Evolutionary conservation across 345 rosid species (phyloP).

Genomic region (Stellera chamaejasme): DNA sequence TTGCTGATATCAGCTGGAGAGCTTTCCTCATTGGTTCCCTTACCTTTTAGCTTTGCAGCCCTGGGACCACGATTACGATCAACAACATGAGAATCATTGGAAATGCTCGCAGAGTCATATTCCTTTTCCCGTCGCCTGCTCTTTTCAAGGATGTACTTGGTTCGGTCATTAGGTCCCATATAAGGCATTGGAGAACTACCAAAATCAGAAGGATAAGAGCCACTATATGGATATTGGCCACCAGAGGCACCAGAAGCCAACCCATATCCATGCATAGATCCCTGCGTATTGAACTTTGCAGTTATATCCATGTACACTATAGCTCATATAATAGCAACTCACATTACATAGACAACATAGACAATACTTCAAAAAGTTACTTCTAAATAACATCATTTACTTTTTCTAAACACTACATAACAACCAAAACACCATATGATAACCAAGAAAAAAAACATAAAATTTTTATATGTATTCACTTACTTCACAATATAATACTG

Average conservation of each 20-base stretch:
- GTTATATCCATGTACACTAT: background rate
- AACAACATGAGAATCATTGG: slow-evolving; percentile 39
- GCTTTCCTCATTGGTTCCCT: slow-evolving; percentile 23
- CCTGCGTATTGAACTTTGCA: slow-evolving; percentile 27
- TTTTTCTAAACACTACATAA: background rate
- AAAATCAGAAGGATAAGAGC: slow-evolving; percentile 34
- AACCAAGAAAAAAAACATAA: no score
- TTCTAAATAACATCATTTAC: background rate
- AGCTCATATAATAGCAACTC: slow-evolving; percentile 2
- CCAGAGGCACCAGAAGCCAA: slow-evolving; percentile 33
- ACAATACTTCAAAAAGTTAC: background rate
- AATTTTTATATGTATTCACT: no score
- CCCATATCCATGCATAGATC: slow-evolving; percentile 36
- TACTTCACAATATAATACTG: no score
- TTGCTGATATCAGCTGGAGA: slow-evolving; percentile 26
- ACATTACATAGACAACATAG: no score
- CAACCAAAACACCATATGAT: no score
- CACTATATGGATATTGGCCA: slow-evolving; percentile 37
- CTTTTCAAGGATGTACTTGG: slow-evolving; percentile 31
- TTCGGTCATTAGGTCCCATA: slow-evolving; percentile 33
- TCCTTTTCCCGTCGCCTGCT: slow-evolving; percentile 50
- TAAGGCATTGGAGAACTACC: slow-evolving; percentile 21
- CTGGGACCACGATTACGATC: slow-evolving; percentile 63
- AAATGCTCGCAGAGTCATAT: slow-evolving; percentile 27
- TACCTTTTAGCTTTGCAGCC: slow-evolving; percentile 45